Evolutionary conservation across 2,329 filamentous ascomycete species (phyloP), one percentile per base, ranked within the genome.

Genomic region (Monosporascus sp.): DNA sequence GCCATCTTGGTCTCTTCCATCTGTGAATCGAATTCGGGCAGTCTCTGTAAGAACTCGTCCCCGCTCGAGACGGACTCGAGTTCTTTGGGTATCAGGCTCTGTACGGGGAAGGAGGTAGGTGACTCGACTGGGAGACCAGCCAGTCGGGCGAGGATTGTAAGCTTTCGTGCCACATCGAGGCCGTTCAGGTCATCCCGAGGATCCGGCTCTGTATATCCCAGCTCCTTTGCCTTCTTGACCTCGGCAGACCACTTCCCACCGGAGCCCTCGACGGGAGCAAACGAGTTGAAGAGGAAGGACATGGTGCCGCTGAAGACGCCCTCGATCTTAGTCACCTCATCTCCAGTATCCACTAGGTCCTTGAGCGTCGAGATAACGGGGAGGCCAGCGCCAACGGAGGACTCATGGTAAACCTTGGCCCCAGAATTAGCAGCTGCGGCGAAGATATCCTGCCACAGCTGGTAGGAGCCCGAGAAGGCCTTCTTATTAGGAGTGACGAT

Each of bases 401-500:
- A 92, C 74, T 99, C 94, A 70, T 99, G 94, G 79, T 94, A 97
- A 54, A 97, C 80, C 67, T 90, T 88, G 44, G 92, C 89, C 44
- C 87, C 88, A 1, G 82, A 82, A 31, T 80, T 77, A 47, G 81
- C 78, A 1, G 91, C 86, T 1, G 89, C 81, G 3, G 77, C 74
- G 71, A 96, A 95, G 67, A 99, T 97, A 57, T 88, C 83, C 65
- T 89, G 82, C 92, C 93, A 99, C 52, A 96, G 77, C 62, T 84
- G 78, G 64, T 89, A 85, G 46, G 83, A 84, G 53, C 88, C 85
- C 0, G 90, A 95, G 74, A 99, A 99, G 15, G 89, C 93, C 74
- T 99, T 99, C 79, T 99, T 99, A 80, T 97, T 99, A 44, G 94
- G 92, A 1, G 94, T 99, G 27, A 97, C 90, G 63, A 99, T 84